Evolutionary conservation across 1,139 yeast genomes (phyloP).

Genomic region (Chernovozyma sophiae-reginae): DNA sequence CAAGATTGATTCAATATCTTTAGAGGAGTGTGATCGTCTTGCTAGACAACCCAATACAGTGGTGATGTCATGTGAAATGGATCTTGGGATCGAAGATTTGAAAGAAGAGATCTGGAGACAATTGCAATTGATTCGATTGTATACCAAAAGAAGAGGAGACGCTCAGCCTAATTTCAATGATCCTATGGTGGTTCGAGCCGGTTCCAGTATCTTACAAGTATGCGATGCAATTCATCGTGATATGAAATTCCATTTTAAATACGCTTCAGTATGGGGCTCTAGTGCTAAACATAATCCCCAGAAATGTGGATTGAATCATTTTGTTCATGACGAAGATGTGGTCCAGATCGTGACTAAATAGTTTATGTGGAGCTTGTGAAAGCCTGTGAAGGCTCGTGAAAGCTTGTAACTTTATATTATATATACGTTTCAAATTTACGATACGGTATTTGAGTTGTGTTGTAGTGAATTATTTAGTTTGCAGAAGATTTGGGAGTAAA

Average conservation of each 20-base stretch:
- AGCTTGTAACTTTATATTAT: too few relatives aligned
- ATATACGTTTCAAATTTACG: too few relatives aligned
- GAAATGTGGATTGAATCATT: constrained; percentile 85
- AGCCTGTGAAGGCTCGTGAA: too few relatives aligned
- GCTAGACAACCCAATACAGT: constrained; percentile 91
- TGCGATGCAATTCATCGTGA: constrained; percentile 93
- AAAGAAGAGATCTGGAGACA: constrained; percentile 93
- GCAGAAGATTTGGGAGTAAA: too few relatives aligned
- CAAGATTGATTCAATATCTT: constrained; percentile 90
- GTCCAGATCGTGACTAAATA: constrained; percentile 83
- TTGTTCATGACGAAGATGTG: constrained; percentile 89
- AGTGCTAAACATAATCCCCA: constrained; percentile 96
- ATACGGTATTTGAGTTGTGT: too few relatives aligned
- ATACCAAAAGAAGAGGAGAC: constrained; percentile 82
- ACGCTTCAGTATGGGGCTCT: constrained; percentile 96
- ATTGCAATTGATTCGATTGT: constrained; percentile 71
- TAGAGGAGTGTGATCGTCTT: constrained; percentile 88
- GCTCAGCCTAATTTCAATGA: constrained; percentile 74
- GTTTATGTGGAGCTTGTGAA: too few relatives aligned
- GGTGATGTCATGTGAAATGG: constrained; percentile 89
- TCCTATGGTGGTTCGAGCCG: constrained; percentile 84
- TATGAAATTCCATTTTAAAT: constrained; percentile 85
- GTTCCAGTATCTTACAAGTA: constrained; percentile 76
- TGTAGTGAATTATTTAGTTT: too few relatives aligned
- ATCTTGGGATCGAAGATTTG: constrained; percentile 80